phyloP scores from a whole-genome alignment of 768 basidiomycete species.

The Psilocybe sp. region DNA sequence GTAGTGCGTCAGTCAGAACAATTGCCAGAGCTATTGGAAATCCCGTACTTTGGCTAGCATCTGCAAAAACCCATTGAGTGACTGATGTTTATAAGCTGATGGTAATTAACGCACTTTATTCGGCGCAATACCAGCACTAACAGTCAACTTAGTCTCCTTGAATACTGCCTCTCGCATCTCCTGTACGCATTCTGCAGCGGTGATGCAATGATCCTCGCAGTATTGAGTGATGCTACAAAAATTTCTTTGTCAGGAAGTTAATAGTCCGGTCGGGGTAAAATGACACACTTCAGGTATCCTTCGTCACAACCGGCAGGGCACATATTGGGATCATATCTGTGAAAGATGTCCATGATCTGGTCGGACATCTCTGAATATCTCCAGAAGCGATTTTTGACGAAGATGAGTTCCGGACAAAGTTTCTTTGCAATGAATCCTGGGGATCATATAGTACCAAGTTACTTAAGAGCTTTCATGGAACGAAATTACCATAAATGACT shows the following conservation, averaged over 20 bases:
- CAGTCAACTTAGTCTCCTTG: conserved; percentile 80
- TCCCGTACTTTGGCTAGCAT: conserved; percentile 85
- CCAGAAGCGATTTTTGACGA: conserved; percentile 55
- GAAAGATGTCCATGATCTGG: conserved; percentile 67
- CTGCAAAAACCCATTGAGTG: conserved; percentile 31
- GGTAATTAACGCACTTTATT: conserved; percentile 64
- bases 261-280: neutral
- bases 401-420: conserved; percentile 84
- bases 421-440: conserved; percentile 90
- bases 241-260: conserved; percentile 2
- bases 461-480: no score
- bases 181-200: conserved; percentile 71
- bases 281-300: conserved; percentile 80
- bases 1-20: neutral
- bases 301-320: conserved; percentile 80
- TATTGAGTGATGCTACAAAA: conserved; percentile 73
- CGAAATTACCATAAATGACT: conserved; percentile 10
- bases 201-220: conserved; percentile 63
- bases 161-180: conserved; percentile 75
- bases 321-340: conserved; percentile 77
- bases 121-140: conserved; percentile 93
- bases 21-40: neutral
- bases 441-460: neutral
- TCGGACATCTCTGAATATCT: conserved; percentile 71
- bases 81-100: conserved; percentile 5